Base-by-base conservation (phyloP, 305 asterid species). In the Ruellia speciosa region DNA sequence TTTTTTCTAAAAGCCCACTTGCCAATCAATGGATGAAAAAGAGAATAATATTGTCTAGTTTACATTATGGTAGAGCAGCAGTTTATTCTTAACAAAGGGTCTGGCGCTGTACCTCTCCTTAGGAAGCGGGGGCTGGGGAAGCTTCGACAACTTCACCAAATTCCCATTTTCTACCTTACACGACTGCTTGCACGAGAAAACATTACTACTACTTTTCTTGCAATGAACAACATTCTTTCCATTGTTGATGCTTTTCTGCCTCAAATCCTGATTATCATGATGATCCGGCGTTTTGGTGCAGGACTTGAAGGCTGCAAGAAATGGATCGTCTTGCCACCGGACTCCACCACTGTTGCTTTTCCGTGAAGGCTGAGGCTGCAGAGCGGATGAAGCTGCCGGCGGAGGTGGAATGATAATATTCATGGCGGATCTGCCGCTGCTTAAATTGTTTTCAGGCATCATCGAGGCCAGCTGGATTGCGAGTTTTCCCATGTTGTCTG, bases 241-340 rank as follows among this genome's bases (percentile, higher is more conserved):
- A n/a, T 13, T n/a, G 7, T 7, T n/a, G 49, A 4, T 9, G n/a
- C 52, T 31, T 48, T 57, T 58, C 62, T 45, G 37, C 63, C 52
- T 65, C 47, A 24, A 59, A 37, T 19, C 57, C 62, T 60, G 46
- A 15, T 2, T 11, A 35, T 13, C 20, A 62, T 18, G 46, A n/a
- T 16, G 9, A 14, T 28, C 31, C 19, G n/a, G n/a, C n/a, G 14
- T 67, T 53, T 69, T 77, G 9, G 80, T 70, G 77, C 93, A 81
- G n/a, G 75, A 67, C 17, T 65, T 76, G 9, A 83, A 53, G 7
- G 95, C 93, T 17, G 73, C 75, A 20, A 74, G 24, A 47, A 86
- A 86, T 0, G 95, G 95, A 20, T 85, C 88, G 34, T 75, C 77
- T 13, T 63, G 71, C 58, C 63, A 48, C 0, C 14, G 28, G 9